Conservation (phyloP, 495 filamentous ascomycete species). For the Penicillium mononematosum region DNA sequence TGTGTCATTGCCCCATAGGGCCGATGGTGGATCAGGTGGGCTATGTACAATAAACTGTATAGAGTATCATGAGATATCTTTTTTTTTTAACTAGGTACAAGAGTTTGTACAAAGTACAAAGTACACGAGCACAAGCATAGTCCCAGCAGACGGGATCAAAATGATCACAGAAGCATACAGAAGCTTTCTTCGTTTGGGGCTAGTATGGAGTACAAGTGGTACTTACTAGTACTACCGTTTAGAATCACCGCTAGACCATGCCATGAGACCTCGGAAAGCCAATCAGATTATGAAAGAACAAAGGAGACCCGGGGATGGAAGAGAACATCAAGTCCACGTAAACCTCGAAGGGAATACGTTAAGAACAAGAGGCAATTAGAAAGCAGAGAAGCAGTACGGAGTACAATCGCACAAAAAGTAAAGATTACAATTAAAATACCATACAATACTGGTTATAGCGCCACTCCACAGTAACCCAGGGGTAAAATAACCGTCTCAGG, state of each 20-base stretch:
- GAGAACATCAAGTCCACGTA: not conserved
- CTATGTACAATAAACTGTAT: not conserved
- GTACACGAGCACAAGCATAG: slow-evolving; percentile 12
- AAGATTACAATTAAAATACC: slow-evolving; percentile 3
- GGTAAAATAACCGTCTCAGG: slow-evolving; percentile 27
- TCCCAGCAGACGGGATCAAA: not conserved
- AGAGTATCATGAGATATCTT: not conserved
- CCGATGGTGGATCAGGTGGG: slow-evolving; percentile 4
- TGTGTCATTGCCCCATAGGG: not conserved
- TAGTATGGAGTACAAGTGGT: not conserved
- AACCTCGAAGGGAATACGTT: not conserved
- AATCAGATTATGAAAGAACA: not conserved
- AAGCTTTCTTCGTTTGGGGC: slow-evolving; percentile 8
- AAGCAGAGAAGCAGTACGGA: no score
- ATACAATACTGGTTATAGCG: not conserved
- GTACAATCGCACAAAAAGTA: not conserved
- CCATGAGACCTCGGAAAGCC: not conserved
- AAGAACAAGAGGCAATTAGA: not conserved
- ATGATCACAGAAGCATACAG: not conserved
- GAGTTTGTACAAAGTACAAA: not conserved
- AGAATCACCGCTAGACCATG: not conserved
- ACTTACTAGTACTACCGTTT: not conserved
- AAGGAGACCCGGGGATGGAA: not conserved
- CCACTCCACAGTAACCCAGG: slow-evolving; percentile 1
- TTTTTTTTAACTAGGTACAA: not conserved